Evolutionary conservation across 345 rosid genomes (phyloP), one percentile per base, ranked within the genome.

Genomic region (Lenwebbia sp.): DNA sequence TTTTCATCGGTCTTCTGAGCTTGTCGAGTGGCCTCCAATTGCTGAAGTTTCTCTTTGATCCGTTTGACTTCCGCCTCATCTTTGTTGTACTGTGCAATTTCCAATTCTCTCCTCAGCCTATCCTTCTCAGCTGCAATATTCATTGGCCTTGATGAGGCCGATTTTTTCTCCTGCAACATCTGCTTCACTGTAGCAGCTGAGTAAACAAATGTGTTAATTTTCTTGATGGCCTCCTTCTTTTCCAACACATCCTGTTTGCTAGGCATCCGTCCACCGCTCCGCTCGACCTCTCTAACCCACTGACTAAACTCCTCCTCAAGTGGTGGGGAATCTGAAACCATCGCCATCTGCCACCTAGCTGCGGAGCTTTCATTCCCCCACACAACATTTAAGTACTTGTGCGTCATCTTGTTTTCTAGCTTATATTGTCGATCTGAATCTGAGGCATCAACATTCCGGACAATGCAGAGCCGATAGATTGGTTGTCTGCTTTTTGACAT

Each of bases 261-360:
- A 14, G 97, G 98, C 94, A 95, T 89, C 57, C 98, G 92, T 57
- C 98, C 98, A 86, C 95, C 93, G 25, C 91, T 92, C 56, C 96
- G 91, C 89, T 98, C 98, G 75, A 96, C 98, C 90, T 95, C 99
- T 88, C 93, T 95, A 85, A 93, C 87, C 99, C 94, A 95, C 88
- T 94, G 98, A 78, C 91, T 95, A 87, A 90, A 98, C 89, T 98
- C 99, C 85, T 96, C 99, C 91, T 94, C 99, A 41, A 92, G 75
- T 17, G 99, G 99, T 37, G 90, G 89, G 28, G 98, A 94, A 89
- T 98, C 99, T 17, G 99, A 98, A 90, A 96, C 92, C 99, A 95
- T 98, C 4, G 99, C 99, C 99, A 96, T 98, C 90, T 98, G 98
- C 99, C 99, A 96, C 91, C 99, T 92, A 52, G 99, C 99, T 41